Conservation (phyloP, 257 asterid genomes). For the Nicotiana attenuata region DNA sequence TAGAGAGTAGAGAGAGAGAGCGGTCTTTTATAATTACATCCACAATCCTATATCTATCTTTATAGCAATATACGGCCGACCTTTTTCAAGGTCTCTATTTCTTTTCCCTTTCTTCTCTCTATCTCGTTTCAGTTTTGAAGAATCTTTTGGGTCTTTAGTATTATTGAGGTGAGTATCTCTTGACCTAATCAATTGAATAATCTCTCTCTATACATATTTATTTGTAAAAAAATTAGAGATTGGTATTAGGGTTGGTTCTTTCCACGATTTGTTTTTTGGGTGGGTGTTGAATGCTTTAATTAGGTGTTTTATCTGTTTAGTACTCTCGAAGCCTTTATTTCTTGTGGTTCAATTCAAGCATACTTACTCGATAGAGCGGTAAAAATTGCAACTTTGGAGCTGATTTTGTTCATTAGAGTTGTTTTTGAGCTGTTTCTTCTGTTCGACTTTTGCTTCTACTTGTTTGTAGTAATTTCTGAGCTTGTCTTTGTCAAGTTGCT, state of each 20-base stretch:
- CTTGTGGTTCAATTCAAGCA: not conserved
- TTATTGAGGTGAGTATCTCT: not conserved
- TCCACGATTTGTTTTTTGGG: conserved; percentile 4
- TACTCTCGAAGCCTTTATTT: not conserved
- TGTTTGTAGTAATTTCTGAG: not conserved
- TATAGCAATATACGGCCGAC: not conserved
- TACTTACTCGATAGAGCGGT: not conserved
- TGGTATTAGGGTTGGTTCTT: not conserved
- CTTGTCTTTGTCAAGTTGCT: not conserved
- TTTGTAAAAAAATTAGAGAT: not conserved
- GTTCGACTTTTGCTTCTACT: not conserved
- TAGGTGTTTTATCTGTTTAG: not conserved
- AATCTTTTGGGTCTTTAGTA: not conserved
- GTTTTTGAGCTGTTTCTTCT: not conserved
- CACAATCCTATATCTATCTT: not conserved
- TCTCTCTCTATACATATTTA: not conserved
- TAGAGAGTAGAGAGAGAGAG: too few species aligned
- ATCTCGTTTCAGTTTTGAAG: not conserved
- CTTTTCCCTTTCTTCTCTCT: not conserved
- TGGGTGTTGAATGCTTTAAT: not conserved
- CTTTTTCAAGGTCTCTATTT: not conserved
- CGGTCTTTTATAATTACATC: too few species aligned
- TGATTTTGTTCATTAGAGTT: not conserved
- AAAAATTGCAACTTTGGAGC: not conserved
- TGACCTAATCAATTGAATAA: not conserved